Evolutionary conservation across 495 filamentous ascomycete genomes (phyloP), one percentile per base, ranked within the genome.

Genomic region (Penicillium arizonense): DNA sequence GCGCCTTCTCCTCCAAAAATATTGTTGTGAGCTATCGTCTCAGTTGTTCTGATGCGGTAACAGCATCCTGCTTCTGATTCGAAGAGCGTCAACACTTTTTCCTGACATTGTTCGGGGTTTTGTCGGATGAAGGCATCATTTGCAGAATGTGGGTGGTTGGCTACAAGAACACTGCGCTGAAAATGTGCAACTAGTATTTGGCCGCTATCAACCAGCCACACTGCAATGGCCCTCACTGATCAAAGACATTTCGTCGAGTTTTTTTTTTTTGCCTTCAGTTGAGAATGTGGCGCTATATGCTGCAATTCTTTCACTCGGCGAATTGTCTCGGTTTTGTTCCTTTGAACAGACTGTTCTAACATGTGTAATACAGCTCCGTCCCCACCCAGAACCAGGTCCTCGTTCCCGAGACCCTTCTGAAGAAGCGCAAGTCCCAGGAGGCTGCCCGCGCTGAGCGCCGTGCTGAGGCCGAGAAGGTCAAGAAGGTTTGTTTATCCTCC

Each of bases 391-490:
- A 96, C 74, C 87, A 96, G 72, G 85, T 97, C 73, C 86, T 97
- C 63, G 91, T 96, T 69, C 92, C 92, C 52, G 92, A 96, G 86
- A 97, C 92, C 62, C 89, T 97, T 69, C 87, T 97, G 68, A 98
- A 97, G 88, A 98, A 98, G 88, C 91, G 94, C 83, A 98, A 97
- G 90, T 87, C 83, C 75, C 93, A 96, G 80, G 94, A 98, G 85
- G 96, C 96, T 84, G 89, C 90, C 68, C 87, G 90, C 69, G 93
- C 93, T 76, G 87, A 91, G 73, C 83, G 84, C 64, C 75, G 84
- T 60, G 85, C 87, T 55, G 90, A 92, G 72, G 75, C 84, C 53
- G 81, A 88, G 73, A 84, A 93, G 80, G 87, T 84, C 78, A 96
- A 91, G 82, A 83, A 90, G 84, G 94, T 97, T 69, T 68, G 89